Evolutionary conservation across 805 yeast genomes (phyloP), one percentile per base, ranked within the genome.

Genomic region (Saturnispora diversa): DNA sequence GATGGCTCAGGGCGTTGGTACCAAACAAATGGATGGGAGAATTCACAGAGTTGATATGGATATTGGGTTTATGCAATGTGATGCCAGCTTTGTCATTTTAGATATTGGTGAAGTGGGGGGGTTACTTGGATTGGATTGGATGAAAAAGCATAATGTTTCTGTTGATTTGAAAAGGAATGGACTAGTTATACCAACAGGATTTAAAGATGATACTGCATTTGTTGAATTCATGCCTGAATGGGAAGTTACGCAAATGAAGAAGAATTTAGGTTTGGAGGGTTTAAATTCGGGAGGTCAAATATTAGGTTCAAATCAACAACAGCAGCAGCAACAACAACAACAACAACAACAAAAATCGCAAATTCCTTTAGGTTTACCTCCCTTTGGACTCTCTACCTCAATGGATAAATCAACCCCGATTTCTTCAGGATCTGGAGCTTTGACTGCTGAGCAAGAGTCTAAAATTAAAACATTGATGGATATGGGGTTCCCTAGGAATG

Each of bases 1-100:
- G 17, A 77, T 77, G 53, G 97, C 95, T 1, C 66, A 75, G 40
- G 99, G 98, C 33, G 97, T 92, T 11, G 99, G 98, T 2, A 70
- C 77, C 2, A 77, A 82, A 17, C 69, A 74, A 44, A 84, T 87
- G 36, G 56, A 77, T 24, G 99, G 98, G 2, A 70, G 84, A 46
- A 81, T 92, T 30, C 97, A 92, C 57, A 78, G 85, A 47, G 94
- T 86, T 0, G 94, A 94, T 15, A 70, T 92, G 30, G 79, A 77
- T 49, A 77, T 92, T 32, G 95, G 84, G 12, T 70, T 66, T 32
- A 67, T 70, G 11, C 75, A 62, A 53, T 69, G 80, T 43, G 80
- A 86, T 4, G 77, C 86, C 51, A 69, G 80, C 35, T 78, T 84
- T 52, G 75, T 79, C 1, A 83, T 84, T 3, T 54, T 90, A 37